Conservation (phyloP, 805 yeast genomes). For the Maudiozyma barnettii region DNA sequence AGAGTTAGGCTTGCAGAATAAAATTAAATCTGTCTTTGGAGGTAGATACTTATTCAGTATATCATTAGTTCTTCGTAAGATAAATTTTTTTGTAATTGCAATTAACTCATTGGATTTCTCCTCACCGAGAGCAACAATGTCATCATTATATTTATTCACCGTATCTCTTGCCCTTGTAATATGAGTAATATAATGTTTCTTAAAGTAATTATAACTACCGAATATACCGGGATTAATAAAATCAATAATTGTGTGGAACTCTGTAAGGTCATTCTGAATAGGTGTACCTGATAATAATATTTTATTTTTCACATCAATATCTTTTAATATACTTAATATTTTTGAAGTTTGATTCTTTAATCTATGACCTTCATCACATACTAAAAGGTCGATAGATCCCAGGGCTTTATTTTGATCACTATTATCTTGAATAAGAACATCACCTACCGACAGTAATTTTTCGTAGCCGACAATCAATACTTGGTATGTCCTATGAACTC, state of each 20-base stretch:
- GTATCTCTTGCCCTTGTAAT: slow-evolving; percentile 62
- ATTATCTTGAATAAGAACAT: slow-evolving; percentile 34
- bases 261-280: slow-evolving; percentile 82
- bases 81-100: slow-evolving; percentile 52
- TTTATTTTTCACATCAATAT: slow-evolving; percentile 45
- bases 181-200: slow-evolving; percentile 56
- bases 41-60: slow-evolving; percentile 54
- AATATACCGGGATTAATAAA: slow-evolving; percentile 79
- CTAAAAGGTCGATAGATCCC: slow-evolving; percentile 49
- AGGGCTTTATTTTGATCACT: slow-evolving; percentile 22
- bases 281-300: slow-evolving; percentile 82
- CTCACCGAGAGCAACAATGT: slow-evolving; percentile 46
- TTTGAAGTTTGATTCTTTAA: slow-evolving; percentile 69
- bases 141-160: slow-evolving; percentile 43
- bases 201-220: slow-evolving; percentile 52
- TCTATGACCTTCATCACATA: slow-evolving; percentile 95
- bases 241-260: slow-evolving; percentile 70
- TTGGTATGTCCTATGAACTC: slow-evolving; percentile 60
- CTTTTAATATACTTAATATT: slow-evolving; percentile 52
- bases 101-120: slow-evolving; percentile 55
- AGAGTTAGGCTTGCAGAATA: slow-evolving; percentile 69
- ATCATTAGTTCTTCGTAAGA: slow-evolving; percentile 61
- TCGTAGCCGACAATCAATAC: slow-evolving; percentile 86
- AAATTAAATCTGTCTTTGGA: slow-evolving; percentile 60
- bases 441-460: slow-evolving; percentile 47